phyloP scores from a whole-genome alignment of 768 basidiomycete species.

The Sarcodon aspratus region DNA sequence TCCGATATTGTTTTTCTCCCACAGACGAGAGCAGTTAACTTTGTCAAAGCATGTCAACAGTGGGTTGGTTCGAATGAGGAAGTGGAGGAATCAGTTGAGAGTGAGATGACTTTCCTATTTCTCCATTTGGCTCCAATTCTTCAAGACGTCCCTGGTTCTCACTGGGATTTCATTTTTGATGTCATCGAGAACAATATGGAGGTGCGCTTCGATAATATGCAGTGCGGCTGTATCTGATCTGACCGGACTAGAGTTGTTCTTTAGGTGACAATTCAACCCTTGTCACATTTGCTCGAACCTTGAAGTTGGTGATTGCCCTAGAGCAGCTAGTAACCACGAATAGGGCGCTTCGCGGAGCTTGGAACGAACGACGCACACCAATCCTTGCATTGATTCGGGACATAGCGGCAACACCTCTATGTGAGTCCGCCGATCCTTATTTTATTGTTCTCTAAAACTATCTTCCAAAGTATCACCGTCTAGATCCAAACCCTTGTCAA shows the following conservation, averaged over 20 bases:
- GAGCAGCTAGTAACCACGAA: constrained; percentile 65
- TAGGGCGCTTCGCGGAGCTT: constrained; percentile 56
- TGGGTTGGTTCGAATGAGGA: constrained; percentile 64
- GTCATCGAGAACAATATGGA: constrained; percentile 82
- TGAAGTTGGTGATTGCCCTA: constrained; percentile 55
- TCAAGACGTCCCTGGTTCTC: constrained; percentile 74
- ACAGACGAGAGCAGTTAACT: constrained; percentile 74
- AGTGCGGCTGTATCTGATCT: neutral
- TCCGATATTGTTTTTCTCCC: constrained; percentile 79
- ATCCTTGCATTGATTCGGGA: constrained; percentile 52
- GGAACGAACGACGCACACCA: constrained; percentile 44
- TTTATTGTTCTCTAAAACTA: neutral
- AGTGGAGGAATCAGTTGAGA: constrained; percentile 69
- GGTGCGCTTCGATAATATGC: constrained; percentile 27
- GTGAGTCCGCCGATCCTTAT: constrained; percentile 24
- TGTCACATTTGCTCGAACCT: constrained; percentile 54
- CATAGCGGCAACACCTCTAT: constrained; percentile 39
- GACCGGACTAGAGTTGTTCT: constrained; percentile 36
- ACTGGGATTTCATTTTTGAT: constrained; percentile 93
- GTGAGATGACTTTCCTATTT: constrained; percentile 64
- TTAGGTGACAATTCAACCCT: constrained; percentile 47
- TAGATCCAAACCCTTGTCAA: constrained; percentile 45
- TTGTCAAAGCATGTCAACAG: constrained; percentile 73
- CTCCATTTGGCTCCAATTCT: constrained; percentile 73
- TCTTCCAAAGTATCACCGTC: constrained; percentile 6